phyloP scores from a whole-genome alignment of 2,329 filamentous ascomycete species.

The Clonostachys sp. region DNA sequence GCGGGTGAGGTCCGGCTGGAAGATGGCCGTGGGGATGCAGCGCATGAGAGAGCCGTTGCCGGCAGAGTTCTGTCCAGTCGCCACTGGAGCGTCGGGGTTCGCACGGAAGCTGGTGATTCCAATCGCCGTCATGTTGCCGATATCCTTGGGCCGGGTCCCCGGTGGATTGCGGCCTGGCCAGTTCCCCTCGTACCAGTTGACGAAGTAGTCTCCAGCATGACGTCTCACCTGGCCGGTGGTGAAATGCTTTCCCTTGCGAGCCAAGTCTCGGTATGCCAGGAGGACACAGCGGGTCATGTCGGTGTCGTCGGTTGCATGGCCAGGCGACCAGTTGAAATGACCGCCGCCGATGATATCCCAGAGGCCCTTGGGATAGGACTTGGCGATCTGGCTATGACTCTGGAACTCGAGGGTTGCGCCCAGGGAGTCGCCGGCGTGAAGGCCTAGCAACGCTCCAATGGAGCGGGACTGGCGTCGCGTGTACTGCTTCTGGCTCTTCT shows the following conservation, averaged over 20 bases:
- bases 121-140: constrained; percentile 28
- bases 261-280: constrained; percentile 29
- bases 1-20: constrained; percentile 17
- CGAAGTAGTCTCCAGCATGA: constrained; percentile 28
- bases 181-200: constrained; percentile 32
- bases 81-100: constrained; percentile 27
- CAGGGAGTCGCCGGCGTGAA: constrained; percentile 41
- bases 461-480: constrained; percentile 14
- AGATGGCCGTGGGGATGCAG: constrained; percentile 37
- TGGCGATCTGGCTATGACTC: constrained; percentile 22
- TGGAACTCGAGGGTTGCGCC: constrained; percentile 40
- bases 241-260: neutral
- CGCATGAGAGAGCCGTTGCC: constrained; percentile 44
- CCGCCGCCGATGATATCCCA: constrained; percentile 39
- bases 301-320: constrained; percentile 42
- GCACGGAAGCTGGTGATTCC: constrained; percentile 22
- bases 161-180: constrained; percentile 30
- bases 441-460: constrained; percentile 36
- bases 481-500: too few species aligned
- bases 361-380: constrained; percentile 24
- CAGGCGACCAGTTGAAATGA: constrained; percentile 30
- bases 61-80: constrained; percentile 25
- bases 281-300: constrained; percentile 39
- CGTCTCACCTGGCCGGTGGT: neutral
- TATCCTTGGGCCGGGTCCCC: constrained; percentile 26